Conservation (phyloP, 495 filamentous ascomycete genomes). For the Podospora pseudocomata region DNA sequence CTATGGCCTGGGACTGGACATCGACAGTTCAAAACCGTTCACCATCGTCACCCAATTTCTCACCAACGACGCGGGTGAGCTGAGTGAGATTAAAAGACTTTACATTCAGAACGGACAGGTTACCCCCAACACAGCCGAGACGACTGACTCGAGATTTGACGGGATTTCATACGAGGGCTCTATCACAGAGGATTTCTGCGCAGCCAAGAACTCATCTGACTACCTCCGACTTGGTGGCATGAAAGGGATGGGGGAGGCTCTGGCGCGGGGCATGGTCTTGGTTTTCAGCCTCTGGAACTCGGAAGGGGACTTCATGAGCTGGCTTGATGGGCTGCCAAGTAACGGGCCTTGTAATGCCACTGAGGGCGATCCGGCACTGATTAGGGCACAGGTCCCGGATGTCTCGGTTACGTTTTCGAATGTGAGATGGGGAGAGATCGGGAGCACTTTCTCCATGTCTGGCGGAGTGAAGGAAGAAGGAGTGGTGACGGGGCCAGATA, state of each 20-base stretch:
- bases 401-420: slow-evolving; percentile 58
- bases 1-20: slow-evolving; percentile 54
- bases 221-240: slow-evolving; percentile 57
- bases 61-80: slow-evolving; percentile 47
- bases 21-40: slow-evolving; percentile 59
- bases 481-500: background rate
- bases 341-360: slow-evolving; percentile 59
- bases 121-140: slow-evolving; percentile 40
- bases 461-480: background rate
- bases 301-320: slow-evolving; percentile 55
- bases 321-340: slow-evolving; percentile 52
- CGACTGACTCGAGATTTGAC: slow-evolving; percentile 34
- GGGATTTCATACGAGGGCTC: slow-evolving; percentile 44
- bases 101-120: slow-evolving; percentile 61
- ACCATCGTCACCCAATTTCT: slow-evolving; percentile 68
- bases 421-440: slow-evolving; percentile 63
- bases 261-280: slow-evolving; percentile 63
- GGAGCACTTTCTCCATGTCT: slow-evolving; percentile 37
- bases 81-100: slow-evolving; percentile 55
- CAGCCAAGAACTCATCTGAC: slow-evolving; percentile 47
- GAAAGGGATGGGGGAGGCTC: slow-evolving; percentile 53
- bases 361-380: slow-evolving; percentile 47
- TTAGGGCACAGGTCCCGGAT: slow-evolving; percentile 45
- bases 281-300: slow-evolving; percentile 64
- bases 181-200: slow-evolving; percentile 58